Conservation (phyloP, 352 stramenopile genomes). For the Pythium dissimile region DNA sequence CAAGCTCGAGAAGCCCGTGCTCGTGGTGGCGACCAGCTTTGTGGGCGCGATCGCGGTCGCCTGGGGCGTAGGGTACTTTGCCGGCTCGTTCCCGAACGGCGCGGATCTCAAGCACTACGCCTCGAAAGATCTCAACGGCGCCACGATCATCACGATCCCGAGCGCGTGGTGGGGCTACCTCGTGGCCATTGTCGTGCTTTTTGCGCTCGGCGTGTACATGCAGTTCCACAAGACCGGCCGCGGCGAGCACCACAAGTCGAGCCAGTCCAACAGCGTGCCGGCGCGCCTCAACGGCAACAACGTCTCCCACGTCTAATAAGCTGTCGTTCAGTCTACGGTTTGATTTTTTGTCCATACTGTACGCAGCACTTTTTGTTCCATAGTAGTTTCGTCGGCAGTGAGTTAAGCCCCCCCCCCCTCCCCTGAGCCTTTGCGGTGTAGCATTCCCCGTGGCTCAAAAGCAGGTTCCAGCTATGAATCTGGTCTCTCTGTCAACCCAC, state of each 20-base stretch:
- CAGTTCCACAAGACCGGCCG: constrained; percentile 33
- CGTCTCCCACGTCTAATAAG: not conserved
- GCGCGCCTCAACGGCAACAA: not conserved
- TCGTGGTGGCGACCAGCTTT: constrained; percentile 52
- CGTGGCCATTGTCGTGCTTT: constrained; percentile 28
- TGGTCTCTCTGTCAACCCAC: too few relatives aligned
- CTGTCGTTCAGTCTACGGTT: too few relatives aligned
- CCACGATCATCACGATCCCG: constrained; percentile 27
- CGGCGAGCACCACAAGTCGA: constrained; percentile 8
- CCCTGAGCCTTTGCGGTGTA: too few relatives aligned
- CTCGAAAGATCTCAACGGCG: constrained; percentile 10
- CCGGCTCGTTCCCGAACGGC: constrained; percentile 47
- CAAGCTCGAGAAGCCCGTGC: constrained; percentile 51
- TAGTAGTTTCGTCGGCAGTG: too few relatives aligned
- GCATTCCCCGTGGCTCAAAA: too few relatives aligned
- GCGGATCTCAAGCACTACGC: constrained; percentile 40
- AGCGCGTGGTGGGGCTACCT: constrained; percentile 42
- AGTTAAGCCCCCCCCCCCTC: too few relatives aligned
- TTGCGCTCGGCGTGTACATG: constrained; percentile 26
- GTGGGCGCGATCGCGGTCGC: constrained; percentile 36
- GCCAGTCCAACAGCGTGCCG: constrained; percentile 2
- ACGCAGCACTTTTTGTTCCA: too few relatives aligned
- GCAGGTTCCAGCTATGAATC: too few relatives aligned
- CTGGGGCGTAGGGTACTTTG: constrained; percentile 56
- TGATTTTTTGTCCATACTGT: too few relatives aligned